phyloP scores from a whole-genome alignment of 148 eudicot species.

The Vaccinium vitisidaea region DNA sequence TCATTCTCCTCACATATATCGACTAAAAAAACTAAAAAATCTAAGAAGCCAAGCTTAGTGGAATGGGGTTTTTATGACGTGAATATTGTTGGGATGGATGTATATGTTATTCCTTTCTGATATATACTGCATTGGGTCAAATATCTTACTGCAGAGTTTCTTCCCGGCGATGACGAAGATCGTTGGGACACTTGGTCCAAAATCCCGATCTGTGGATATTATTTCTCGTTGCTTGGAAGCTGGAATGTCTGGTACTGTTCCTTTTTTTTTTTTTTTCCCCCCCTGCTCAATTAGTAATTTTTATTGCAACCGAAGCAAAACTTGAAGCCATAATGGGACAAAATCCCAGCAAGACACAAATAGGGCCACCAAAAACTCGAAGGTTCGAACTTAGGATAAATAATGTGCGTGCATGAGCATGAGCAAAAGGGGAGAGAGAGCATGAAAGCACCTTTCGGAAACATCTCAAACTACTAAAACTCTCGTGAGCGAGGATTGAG shows the following conservation, averaged over 20 bases:
- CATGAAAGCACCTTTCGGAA: neutral
- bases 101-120: neutral
- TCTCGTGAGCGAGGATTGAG: neutral
- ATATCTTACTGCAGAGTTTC: constrained; percentile 23
- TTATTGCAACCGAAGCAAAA: neutral
- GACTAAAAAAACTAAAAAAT: too few species aligned
- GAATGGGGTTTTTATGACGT: too few species aligned
- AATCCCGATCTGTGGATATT: constrained; percentile 29
- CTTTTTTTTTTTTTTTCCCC: neutral
- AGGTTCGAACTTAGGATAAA: neutral
- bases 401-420: neutral
- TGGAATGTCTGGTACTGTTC: constrained; percentile 37
- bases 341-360: neutral
- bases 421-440: neutral
- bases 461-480: neutral
- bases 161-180: constrained; percentile 42
- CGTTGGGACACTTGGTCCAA: constrained; percentile 37
- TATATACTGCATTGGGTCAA: neutral
- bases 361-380: neutral
- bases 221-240: constrained; percentile 35
- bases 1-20: too few species aligned
- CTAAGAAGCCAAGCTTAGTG: too few species aligned
- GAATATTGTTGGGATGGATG: neutral
- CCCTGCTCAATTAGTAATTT: neutral
- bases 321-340: neutral